Evolutionary conservation across 352 stramenopile species (phyloP).

Genomic region (Paralagenidium karlingii): DNA sequence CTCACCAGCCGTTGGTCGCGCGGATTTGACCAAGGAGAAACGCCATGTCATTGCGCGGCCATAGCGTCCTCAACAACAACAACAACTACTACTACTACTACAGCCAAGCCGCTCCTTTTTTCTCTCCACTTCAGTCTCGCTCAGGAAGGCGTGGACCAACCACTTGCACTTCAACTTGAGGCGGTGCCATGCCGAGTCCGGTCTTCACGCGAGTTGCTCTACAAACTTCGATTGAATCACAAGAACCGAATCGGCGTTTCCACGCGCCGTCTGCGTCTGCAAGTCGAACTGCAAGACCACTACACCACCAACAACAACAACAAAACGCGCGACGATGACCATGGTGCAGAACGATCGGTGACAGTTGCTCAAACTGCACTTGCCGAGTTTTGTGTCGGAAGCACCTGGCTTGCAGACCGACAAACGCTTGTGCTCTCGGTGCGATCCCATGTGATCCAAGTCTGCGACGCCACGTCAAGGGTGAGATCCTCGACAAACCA

Average conservation of each 20-base stretch:
- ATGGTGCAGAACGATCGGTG: no score
- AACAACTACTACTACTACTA: not conserved
- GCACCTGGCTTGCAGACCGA: slow-evolving; percentile 11
- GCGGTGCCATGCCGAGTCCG: no score
- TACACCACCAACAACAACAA: not conserved
- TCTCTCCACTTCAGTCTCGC: no score
- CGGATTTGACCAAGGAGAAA: not conserved
- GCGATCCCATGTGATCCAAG: slow-evolving; percentile 10
- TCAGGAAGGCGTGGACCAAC: no score
- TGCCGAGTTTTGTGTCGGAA: slow-evolving; percentile 21
- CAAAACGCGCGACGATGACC: no score
- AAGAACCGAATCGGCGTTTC: no score
- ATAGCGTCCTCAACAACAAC: not conserved
- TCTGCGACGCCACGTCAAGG: not conserved
- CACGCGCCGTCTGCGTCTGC: not conserved
- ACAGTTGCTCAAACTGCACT: slow-evolving; percentile 7
- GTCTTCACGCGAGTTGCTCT: no score
- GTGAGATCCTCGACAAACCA: not conserved
- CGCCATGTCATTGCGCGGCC: no score
- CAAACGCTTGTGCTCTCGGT: slow-evolving; percentile 24
- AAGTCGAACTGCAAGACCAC: not conserved
- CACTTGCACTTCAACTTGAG: no score
- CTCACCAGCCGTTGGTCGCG: no score
- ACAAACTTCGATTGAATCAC: no score
- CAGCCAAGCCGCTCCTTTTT: no score